Evolutionary conservation across 441 rosid genomes (phyloP).

Genomic region (Pelargonium fulgidum): DNA sequence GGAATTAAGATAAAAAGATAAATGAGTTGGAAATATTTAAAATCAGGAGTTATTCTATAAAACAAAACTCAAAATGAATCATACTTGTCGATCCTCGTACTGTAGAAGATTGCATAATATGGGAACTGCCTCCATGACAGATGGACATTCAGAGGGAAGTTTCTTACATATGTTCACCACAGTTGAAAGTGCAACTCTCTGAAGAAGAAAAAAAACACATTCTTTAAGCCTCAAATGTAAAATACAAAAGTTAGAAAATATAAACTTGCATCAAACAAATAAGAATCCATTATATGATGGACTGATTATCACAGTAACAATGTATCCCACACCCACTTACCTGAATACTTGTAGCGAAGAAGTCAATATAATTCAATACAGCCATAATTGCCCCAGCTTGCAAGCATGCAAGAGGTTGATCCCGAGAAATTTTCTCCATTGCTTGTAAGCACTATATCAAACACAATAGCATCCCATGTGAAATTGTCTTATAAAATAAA

Average conservation of each 20-base stretch:
- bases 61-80: constrained; percentile 20
- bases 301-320: background rate
- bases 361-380: constrained; percentile 70
- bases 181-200: constrained; percentile 93
- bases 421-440: constrained; percentile 88
- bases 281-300: background rate
- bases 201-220: constrained; percentile 20
- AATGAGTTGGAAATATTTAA: constrained; percentile 5
- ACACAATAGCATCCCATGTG: constrained; percentile 10
- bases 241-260: background rate
- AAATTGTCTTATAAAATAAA: background rate
- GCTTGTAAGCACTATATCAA: constrained; percentile 85
- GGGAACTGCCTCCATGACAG: constrained; percentile 81
- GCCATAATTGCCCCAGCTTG: constrained; percentile 92
- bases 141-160: constrained; percentile 60
- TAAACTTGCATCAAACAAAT: background rate
- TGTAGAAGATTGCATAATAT: constrained; percentile 80
- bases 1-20: constrained; percentile 21
- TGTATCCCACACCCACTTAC: constrained; percentile 32
- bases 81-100: constrained; percentile 86
- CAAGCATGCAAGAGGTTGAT: constrained; percentile 80
- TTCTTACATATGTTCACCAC: constrained; percentile 88
- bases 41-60: constrained; percentile 11
- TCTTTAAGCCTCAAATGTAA: constrained; percentile 9
- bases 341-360: constrained; percentile 86